phyloP scores from a whole-genome alignment of 2,329 filamentous ascomycete species.

The Trichoderma sp. region DNA sequence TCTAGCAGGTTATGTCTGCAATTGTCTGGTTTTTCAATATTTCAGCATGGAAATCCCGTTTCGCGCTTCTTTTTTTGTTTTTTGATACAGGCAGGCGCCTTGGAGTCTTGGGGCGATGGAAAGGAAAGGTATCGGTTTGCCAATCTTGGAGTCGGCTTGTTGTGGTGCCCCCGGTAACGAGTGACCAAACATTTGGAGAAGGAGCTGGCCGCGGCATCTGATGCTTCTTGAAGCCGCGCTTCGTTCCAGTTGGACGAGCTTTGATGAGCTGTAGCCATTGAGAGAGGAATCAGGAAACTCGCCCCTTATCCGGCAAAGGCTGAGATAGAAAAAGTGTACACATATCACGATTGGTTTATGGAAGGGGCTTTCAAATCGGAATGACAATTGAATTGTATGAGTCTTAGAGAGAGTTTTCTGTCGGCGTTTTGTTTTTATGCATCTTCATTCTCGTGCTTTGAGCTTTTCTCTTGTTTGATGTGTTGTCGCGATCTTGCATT shows the following conservation, averaged over 20 bases:
- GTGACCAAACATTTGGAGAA: not conserved
- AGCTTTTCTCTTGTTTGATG: not conserved
- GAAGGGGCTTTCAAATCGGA: slow-evolving; percentile 25
- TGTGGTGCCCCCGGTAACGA: slow-evolving; percentile 24
- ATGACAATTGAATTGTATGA: slow-evolving; percentile 33
- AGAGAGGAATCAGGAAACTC: slow-evolving; percentile 2
- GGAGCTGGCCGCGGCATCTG: not conserved
- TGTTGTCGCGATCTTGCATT: not conserved
- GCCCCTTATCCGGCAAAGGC: slow-evolving; percentile 22
- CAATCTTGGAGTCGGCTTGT: slow-evolving; percentile 37
- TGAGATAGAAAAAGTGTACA: slow-evolving; percentile 40
- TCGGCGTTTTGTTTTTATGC: slow-evolving; percentile 12
- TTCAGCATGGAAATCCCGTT: slow-evolving; percentile 34
- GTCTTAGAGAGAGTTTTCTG: not conserved
- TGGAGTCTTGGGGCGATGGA: slow-evolving; percentile 40
- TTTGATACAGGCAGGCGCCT: slow-evolving; percentile 41
- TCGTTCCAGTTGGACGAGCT: slow-evolving; percentile 12
- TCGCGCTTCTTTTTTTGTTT: slow-evolving; percentile 33
- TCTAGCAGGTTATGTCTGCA: slow-evolving; percentile 27
- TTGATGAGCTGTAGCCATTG: not conserved
- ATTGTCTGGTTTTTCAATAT: slow-evolving; percentile 35
- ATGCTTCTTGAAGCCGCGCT: slow-evolving; percentile 19
- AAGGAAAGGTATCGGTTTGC: slow-evolving; percentile 35
- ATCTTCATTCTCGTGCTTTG: slow-evolving; percentile 20
- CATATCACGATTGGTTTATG: slow-evolving; percentile 40